Evolutionary conservation across 2,329 filamentous ascomycete genomes (phyloP).

Genomic region (Pseudogymnoascus sp.): DNA sequence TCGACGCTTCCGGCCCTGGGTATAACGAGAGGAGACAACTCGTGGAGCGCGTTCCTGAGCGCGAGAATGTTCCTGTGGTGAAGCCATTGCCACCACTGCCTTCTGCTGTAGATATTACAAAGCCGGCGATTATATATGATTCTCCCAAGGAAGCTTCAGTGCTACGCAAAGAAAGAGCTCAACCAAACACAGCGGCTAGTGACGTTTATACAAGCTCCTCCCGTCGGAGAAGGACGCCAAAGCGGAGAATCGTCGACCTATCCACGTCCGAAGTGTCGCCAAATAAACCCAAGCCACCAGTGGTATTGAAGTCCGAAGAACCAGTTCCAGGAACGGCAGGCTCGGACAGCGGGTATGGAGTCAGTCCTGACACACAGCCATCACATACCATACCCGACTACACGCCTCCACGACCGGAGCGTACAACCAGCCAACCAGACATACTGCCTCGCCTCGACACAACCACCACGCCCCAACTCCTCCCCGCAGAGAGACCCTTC

Average conservation of each 20-base stretch:
- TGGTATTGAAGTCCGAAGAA: constrained; percentile 21
- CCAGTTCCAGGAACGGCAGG: constrained; percentile 11
- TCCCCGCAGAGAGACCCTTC: constrained; percentile 23
- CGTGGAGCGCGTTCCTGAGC: constrained; percentile 70
- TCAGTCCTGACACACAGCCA: constrained; percentile 25
- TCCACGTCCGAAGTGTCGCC: constrained; percentile 33
- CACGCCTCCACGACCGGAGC: constrained; percentile 22
- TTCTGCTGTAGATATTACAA: constrained; percentile 57
- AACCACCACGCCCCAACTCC: constrained; percentile 20
- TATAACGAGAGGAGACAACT: constrained; percentile 79
- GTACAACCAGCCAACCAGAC: constrained; percentile 19
- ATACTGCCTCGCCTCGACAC: constrained; percentile 22
- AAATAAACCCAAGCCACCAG: constrained; percentile 11
- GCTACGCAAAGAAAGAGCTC: constrained; percentile 49
- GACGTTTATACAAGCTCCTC: constrained; percentile 49
- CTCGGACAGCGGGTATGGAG: constrained; percentile 23
- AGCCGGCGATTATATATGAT: constrained; percentile 49
- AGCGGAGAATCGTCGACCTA: constrained; percentile 56
- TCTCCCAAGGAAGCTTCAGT: constrained; percentile 38
- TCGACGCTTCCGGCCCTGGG: constrained; percentile 76
- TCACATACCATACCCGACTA: constrained; percentile 22
- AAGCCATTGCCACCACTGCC: constrained; percentile 53
- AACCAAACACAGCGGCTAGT: constrained; percentile 44
- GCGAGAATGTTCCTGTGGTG: constrained; percentile 68
- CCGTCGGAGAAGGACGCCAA: constrained; percentile 51